Evolutionary conservation across 176 grass and related monocot genomes (phyloP), one percentile per base, ranked within the genome.

Genomic region (Hordeum marinum): DNA sequence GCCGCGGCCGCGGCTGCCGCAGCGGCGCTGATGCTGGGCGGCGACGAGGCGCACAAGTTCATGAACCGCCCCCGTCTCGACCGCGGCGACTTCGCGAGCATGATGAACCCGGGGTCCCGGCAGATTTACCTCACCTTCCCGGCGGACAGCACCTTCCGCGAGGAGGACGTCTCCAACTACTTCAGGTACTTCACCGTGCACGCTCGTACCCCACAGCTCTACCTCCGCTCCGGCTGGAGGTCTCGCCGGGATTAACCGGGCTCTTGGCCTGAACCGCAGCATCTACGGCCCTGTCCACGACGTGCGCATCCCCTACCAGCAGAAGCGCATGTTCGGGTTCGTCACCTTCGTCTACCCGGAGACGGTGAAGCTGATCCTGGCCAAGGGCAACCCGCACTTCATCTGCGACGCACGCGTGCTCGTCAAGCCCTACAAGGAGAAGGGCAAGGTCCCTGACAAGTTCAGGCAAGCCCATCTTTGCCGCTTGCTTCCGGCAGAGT

Each of bases 121-220:
- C 96, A 98, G 89, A 98, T 98, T 92, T 98, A 98, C 88, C 86
- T 98, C 62, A 98, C 96, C 67, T 98, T 98, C 80, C 96, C 96
- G 27, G 96, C 96, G n/a, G 96, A 98, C 67, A 98, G 96, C 87
- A 98, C 96, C 17, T 98, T 98, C 85, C 87, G 89, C 72, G 93
- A 98, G 84, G 96, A 98, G 75, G 96, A 98, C 62, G 96, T 98
- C 78, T 98, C 96, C 48, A 95, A 94, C 84, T 98, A 98, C 54
- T 98, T 98, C 89, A 98, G 96, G 96, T 98, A 77, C 8, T 20
- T 35, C 7, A 57, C 43, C 35, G 1, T 31, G 24, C 42, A 12
- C n/a, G 68, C 36, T 18, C 14, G 1, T 2, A 29, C 78, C 35
- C 63, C 31, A 0, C 29, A 26, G 40, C 4, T 34, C 18, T 18